These are phyloP conservation scores for Cyberlindnera subsufficiens DNA, from an alignment of 805 yeast genomes.

Conservation along the genomic window DNA sequence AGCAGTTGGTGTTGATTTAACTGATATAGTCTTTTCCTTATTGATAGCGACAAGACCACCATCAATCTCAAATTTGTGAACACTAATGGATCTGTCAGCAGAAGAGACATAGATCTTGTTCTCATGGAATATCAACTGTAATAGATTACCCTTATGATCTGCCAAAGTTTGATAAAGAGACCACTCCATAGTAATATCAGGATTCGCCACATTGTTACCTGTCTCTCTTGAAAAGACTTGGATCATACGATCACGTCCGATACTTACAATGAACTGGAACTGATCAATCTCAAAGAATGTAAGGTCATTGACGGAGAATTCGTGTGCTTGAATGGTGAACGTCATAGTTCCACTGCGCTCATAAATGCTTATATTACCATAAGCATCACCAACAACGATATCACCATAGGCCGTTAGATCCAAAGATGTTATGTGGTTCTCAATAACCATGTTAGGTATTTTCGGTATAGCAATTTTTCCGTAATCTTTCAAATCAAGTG, in stretches of 20 bases:
- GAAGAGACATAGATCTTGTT: conserved; percentile 46
- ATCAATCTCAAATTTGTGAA: conserved; percentile 34
- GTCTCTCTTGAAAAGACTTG: conserved; percentile 38
- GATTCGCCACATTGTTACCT: conserved; percentile 3
- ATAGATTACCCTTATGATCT: conserved; percentile 48
- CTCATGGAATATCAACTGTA: conserved; percentile 28
- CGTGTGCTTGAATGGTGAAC: conserved; percentile 40
- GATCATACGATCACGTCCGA: conserved; percentile 58
- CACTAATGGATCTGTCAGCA: conserved; percentile 53
- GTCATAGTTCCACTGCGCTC: conserved; percentile 12
- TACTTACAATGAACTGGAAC: conserved; percentile 34
- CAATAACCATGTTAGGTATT: conserved; percentile 27
- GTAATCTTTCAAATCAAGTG: conserved; percentile 8
- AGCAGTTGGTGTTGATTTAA: conserved; percentile 46
- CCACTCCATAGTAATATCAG: conserved; percentile 33
- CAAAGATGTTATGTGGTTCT: conserved; percentile 36
- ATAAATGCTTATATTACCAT: conserved; percentile 33
- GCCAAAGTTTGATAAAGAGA: conserved; percentile 53
- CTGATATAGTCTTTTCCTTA: conserved; percentile 41
- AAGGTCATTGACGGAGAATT: conserved; percentile 44
- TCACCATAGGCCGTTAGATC: conserved; percentile 27
- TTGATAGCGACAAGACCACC: conserved; percentile 21
- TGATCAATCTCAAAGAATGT: conserved; percentile 27
- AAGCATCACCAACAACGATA: conserved; percentile 43
- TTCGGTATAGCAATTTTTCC: conserved; percentile 16